Base-by-base conservation (phyloP, 2,329 filamentous ascomycete genomes). In the Alternaria tenuissima region DNA sequence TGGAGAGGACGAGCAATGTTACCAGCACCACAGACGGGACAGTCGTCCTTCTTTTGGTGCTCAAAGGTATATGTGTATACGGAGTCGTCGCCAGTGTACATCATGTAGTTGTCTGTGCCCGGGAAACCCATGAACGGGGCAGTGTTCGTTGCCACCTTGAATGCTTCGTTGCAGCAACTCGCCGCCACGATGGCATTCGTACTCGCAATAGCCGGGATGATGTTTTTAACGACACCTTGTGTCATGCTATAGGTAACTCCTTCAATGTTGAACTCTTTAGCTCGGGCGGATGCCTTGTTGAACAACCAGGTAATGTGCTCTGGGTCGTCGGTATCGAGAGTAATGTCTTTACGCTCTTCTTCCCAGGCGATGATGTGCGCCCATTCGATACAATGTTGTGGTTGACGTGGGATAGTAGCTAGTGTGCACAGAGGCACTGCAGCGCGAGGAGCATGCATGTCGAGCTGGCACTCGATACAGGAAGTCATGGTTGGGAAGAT, bases 331-430 rank as follows among this genome's bases (percentile, higher is more conserved):
- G 93, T 97, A 80, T 99, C 95, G 48, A 99, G 89, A 36, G 87
- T 85, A 18, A 93, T 89, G 67, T 94, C 96, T 64, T 84, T 85
- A 55, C 84, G 80, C 72, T 85, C 80, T 71, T 84, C 87, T 63
- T 97, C 93, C 95, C 95, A 99, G 41, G 95, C 95, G 64, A 99
- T 97, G 74, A 98, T 91, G 77, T 98, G 94, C 0, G 95, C 96
- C 95, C 95, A 99, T 81, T 99, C 95, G 73, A 99, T 92, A 78
- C 95, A 99, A 81, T 99, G 95, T 78, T 98, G 94, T 1, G 95
- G 95, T 76, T 99, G 95, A 14, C 95, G 91, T 9, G 95, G 95
- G 68, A 99, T 98, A 18, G 93, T 96, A 16, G 95, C 95, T 59
- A 99, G 89, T 4, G 95, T 99, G 79, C 95, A 99, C 28, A 99